Conservation (phyloP, 1,139 yeast species). For the Debaryomycetaceae sp. region DNA sequence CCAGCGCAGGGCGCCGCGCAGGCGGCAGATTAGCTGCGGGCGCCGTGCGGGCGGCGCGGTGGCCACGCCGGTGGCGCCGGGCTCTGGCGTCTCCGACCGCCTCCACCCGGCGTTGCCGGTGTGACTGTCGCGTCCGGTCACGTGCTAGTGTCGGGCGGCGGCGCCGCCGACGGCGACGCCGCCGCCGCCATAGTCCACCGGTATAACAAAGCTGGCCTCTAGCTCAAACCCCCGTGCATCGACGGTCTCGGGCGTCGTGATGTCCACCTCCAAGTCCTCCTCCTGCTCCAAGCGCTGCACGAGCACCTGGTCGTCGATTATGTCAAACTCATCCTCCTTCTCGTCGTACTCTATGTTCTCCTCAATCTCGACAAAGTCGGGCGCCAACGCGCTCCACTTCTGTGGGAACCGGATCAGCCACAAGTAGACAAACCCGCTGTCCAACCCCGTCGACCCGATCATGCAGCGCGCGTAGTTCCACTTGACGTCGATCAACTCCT, state of each 20-base stretch:
- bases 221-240: conserved; percentile 69
- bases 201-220: conserved; percentile 41
- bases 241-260: conserved; percentile 52
- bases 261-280: conserved; percentile 69
- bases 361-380: conserved; percentile 92
- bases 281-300: conserved; percentile 57
- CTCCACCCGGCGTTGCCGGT: no score
- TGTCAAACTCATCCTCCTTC: conserved; percentile 88
- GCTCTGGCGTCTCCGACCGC: no score
- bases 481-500: conserved; percentile 75
- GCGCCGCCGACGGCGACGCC: no score
- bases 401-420: conserved; percentile 87
- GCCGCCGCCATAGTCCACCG: conserved; percentile 30
- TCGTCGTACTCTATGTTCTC: conserved; percentile 88
- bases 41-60: no score
- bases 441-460: conserved; percentile 85
- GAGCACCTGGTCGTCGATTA: conserved; percentile 61
- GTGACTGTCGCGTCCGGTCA: no score
- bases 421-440: conserved; percentile 74
- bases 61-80: no score
- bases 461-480: conserved; percentile 79
- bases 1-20: no score
- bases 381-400: conserved; percentile 96
- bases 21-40: no score
- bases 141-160: no score